Base-by-base conservation (phyloP, 1,284 basidiomycete genomes). In the Moesziomyces globuligerus region DNA sequence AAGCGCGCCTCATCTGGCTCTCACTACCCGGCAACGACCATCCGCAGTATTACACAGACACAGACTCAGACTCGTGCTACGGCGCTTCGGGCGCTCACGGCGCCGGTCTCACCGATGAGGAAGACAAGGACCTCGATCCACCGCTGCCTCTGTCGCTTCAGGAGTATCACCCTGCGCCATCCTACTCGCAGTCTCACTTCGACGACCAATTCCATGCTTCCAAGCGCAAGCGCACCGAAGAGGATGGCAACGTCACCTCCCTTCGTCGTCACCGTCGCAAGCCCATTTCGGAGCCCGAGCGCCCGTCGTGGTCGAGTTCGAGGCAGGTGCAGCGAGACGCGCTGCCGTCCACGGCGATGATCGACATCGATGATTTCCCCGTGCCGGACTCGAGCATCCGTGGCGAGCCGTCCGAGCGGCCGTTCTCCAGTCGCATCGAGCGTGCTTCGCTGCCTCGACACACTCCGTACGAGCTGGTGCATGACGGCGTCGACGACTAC, bases 1-100 rank as follows among this genome's bases (percentile, higher is more conserved):
- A 73, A 39, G 60, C 65, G 23, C 58, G 71, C 21, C 61, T 73
- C 29, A 69, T 69, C n/a, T 73, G 71, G 71, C 66, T 73, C 17
- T 75, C 73, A 1, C 26, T 77, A 37, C 75, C 75, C 0, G 69
- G 73, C 55, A 75, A 77, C 40, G 75, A 77, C 25, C 73, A 77
- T 29, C 72, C 69, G 4, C 59, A 75, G 45, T 77, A 77, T 55
- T 77, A 77, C 52, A 75, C 75, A 3, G 75, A 77, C 48, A 73
- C 75, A 0, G 72, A 74, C 53, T 67, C 72, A 25, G 72, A 74
- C 29, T 72, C 69, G 3, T 72, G 69, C 59, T 72, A 64, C 20
- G 64, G 64, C 18, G 69, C 32, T 4, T 55, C 55, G 10, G 69
- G 64, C n/a, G 67, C 56, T 34, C 39, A 58, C n/a, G 68, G 68